Base-by-base conservation (phyloP, 192 early-diverging fungal genomes). In the Thamnidium elegans region DNA sequence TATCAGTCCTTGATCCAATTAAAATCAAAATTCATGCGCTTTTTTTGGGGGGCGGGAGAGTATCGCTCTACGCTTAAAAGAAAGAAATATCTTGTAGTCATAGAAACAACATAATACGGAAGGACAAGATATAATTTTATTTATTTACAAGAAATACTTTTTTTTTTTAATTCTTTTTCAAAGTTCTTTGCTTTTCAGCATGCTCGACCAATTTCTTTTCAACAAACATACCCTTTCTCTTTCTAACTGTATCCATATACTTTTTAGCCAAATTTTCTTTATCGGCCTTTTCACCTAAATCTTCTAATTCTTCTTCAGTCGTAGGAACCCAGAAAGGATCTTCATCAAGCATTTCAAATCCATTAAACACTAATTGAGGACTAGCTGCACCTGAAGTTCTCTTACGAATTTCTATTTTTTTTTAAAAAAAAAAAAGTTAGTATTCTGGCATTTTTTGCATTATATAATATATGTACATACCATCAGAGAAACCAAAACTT, bases 251-350 rank as follows among this genome's bases (percentile, higher is more conserved):
- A 23, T 99, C 95, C 92, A 99, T 94, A 72, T 99, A 98, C 74
- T 89, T 92, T 64, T 92, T 95, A 26, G 95, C 96, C 17, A 94
- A 68, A 64, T 98, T 99, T 50, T 99, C 98, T 10, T 90, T 67
- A 63, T 98, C 98, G 0, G 96, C 93, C 80, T 97, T 98, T 55
- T 96, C 95, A 34, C 98, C 96, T 56, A 98, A 68, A 72, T 99
- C 98, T 72, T 99, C 97, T 58, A 99, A 78, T 77, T 98, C 95
- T 75, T 97, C 95, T 65, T 95, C 89, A 4, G 98, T 98, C 5
- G 87, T 93, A 6, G 98, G 98, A 5, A 96, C 95, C 98, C 96
- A 99, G 82, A 95, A 98, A 13, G 98, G 98, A 74, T 99, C 96
- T 51, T 85, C 78, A 52, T 98, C 91, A 45, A 98, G 73, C 53